Evolutionary conservation across 139 green algal genomes (phyloP), one percentile per base, ranked within the genome.

Genomic region (Chlorella vulgaris): DNA sequence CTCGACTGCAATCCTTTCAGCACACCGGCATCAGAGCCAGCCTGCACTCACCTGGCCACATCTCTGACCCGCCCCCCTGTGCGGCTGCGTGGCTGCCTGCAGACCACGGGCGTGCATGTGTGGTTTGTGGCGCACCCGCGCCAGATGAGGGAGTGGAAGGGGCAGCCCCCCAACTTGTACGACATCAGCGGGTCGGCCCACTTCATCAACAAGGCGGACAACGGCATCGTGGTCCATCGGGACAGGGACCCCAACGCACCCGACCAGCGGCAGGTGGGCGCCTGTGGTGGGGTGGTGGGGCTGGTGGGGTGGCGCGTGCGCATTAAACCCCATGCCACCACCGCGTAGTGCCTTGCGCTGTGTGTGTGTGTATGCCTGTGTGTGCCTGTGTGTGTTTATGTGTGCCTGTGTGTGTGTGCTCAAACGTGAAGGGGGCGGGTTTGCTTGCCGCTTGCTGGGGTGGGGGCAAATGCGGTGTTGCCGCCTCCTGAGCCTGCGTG

Each of bases 171-270:
- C 53, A 93, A 86, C 69, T 87, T 99, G 73, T 97, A 97, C 82
- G 93, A 96, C 86, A 99, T 99, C 84, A 93, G 82, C 60, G 96
- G 96, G 67, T 94, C 86, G 0, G 96, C 96, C 26, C 93, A 99
- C 86, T 99, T 98, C 88, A 94, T 98, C 83, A 98, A 98, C 89
- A 99, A 99, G 88, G 91, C 91, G 13, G 96, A 99, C 90, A 95
- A 95, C 84, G 96, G 95, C 35, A 92, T 99, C n/a, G 93, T 98
- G 15, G 87, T 99, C 36, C 95, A 99, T 90, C 87, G 96, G 40
- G 91, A 92, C 81, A 83, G 85, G 39, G 88, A 94, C 83, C 83
- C 90, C 1, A 69, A 90, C 6, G 51, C 38, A 26, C 67, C 43
- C 21, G 82, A 84, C 51, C 39, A 51, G 19, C 28, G 60, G 42